A percentile compares a stretch with the other conserved stretches of the same genome.
Conservation (phyloP, 75 land plant genomes). For the Azolla pinnata region DNA sequence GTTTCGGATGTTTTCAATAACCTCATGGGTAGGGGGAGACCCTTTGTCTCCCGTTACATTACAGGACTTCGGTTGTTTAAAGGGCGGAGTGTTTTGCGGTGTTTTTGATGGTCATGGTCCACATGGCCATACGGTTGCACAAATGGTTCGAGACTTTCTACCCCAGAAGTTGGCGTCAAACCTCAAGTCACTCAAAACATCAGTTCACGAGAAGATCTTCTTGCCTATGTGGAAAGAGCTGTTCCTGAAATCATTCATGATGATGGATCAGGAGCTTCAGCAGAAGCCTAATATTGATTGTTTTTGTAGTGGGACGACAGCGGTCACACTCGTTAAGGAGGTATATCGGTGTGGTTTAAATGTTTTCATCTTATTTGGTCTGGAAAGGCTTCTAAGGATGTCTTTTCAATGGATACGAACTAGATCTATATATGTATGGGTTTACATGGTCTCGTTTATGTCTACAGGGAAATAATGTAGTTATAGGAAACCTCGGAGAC, state of each 20-base stretch:
- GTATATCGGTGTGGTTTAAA: conserved; percentile 10
- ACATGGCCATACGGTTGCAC: conserved; percentile 65
- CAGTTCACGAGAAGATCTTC: neutral
- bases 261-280: conserved; percentile 52
- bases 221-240: conserved; percentile 29
- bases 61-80: conserved; percentile 54
- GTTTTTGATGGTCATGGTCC: conserved; percentile 93
- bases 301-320: conserved; percentile 63
- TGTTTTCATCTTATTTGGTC: neutral
- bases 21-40: too few species aligned
- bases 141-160: conserved; percentile 54
- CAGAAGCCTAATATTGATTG: conserved; percentile 44
- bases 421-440: too few species aligned
- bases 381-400: neutral
- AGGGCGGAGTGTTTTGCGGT: conserved; percentile 67
- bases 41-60: neutral
- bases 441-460: neutral
- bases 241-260: conserved; percentile 36
- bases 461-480: conserved; percentile 49
- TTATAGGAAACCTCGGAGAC: conserved; percentile 62
- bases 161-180: conserved; percentile 44
- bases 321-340: conserved; percentile 58
- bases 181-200: conserved; percentile 8
- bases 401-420: neutral
- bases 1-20: too few species aligned